Evolutionary conservation across 2,329 filamentous ascomycete species (phyloP).

Genomic region (Fusarium falciforme): DNA sequence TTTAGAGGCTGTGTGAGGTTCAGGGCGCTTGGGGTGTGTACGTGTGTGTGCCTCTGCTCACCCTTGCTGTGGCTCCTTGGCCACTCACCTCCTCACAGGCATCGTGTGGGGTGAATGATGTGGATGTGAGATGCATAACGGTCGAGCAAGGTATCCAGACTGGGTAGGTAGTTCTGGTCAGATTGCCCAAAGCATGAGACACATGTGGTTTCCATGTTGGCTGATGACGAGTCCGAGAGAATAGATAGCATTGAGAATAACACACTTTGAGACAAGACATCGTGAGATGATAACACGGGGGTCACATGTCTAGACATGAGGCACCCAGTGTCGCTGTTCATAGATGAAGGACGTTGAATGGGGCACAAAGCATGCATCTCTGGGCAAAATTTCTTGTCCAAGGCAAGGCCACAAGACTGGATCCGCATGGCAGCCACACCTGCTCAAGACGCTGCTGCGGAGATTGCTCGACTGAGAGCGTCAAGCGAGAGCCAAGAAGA

Average conservation of each 20-base stretch:
- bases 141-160: neutral
- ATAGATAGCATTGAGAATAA: conserved; percentile 10
- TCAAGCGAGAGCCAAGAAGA: conserved; percentile 11
- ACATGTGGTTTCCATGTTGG: conserved; percentile 4
- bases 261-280: conserved; percentile 19
- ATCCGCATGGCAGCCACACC: conserved; percentile 2
- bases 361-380: neutral
- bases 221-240: neutral
- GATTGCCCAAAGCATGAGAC: conserved; percentile 5
- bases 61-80: conserved; percentile 16
- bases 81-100: conserved; percentile 19
- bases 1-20: conserved; percentile 38
- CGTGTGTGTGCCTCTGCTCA: conserved; percentile 1
- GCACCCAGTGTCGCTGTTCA: conserved; percentile 7
- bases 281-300: conserved; percentile 20
- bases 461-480: conserved; percentile 4
- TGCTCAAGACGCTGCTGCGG: neutral
- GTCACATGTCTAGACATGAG: conserved; percentile 3
- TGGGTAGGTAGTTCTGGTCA: neutral
- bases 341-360: conserved; percentile 11
- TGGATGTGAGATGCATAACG: conserved; percentile 9
- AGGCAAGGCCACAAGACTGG: neutral
- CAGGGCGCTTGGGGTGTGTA: conserved; percentile 36
- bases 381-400: neutral
- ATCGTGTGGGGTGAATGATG: conserved; percentile 9